phyloP scores from a whole-genome alignment of 2,329 filamentous ascomycete genomes.

The Aspergillus pseudoglaucus region DNA sequence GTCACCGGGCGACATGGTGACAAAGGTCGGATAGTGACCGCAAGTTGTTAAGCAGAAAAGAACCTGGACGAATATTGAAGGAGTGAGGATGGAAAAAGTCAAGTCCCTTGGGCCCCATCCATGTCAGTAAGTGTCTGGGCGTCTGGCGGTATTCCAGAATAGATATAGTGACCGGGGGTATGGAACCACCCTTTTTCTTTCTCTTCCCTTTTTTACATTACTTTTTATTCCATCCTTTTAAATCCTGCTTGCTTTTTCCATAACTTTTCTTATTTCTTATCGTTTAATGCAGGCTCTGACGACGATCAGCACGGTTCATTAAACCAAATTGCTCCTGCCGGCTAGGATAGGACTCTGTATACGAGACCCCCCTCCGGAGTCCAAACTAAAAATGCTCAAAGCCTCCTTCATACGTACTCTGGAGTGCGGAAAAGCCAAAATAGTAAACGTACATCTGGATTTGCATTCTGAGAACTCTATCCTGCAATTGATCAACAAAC shows the following conservation, averaged over 20 bases:
- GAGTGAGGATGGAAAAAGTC: neutral
- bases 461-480: too few relatives aligned
- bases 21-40: neutral
- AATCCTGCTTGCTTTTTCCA: neutral
- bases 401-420: too few relatives aligned
- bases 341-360: too few relatives aligned
- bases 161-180: neutral
- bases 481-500: neutral
- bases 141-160: neutral
- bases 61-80: neutral
- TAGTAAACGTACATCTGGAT: too few relatives aligned
- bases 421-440: too few relatives aligned
- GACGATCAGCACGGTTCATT: neutral
- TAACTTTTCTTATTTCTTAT: neutral
- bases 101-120: neutral
- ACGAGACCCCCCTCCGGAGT: too few relatives aligned
- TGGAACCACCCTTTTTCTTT: neutral
- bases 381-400: too few relatives aligned
- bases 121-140: neutral
- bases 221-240: too few relatives aligned
- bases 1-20: neutral
- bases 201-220: neutral
- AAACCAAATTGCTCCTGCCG: neutral
- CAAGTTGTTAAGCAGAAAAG: neutral
- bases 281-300: neutral